Conservation (phyloP, 1,284 basidiomycete species). For the Ceratobasidium sp. region DNA sequence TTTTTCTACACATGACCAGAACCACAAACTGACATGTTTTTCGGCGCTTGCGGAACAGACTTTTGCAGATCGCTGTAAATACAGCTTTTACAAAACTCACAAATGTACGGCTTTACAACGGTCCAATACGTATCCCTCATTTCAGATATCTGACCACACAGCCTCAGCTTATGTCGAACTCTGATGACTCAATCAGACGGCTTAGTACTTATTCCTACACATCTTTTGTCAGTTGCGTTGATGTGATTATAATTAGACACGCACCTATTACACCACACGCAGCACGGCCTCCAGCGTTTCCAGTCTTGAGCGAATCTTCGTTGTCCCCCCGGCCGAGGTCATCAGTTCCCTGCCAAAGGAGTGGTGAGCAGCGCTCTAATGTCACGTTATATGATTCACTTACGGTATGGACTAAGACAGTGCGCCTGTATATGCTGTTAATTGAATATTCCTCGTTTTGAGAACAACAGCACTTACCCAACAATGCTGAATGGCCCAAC, state of each 20-base stretch:
- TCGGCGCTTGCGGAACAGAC: no score
- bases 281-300: slow-evolving; percentile 77
- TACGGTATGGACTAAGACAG: slow-evolving; percentile 75
- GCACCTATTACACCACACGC: slow-evolving; percentile 82
- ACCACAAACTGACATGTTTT: no score
- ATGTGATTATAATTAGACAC: background rate
- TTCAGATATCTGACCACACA: no score
- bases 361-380: background rate
- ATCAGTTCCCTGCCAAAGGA: slow-evolving; percentile 69
- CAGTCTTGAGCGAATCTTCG: slow-evolving; percentile 77
- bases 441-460: background rate
- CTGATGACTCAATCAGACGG: background rate
- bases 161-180: no score
- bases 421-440: slow-evolving; percentile 59
- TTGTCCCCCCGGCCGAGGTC: slow-evolving; percentile 79
- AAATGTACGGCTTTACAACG: no score
- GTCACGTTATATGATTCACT: slow-evolving; percentile 46
- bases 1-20: no score
- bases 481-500: slow-evolving; percentile 78
- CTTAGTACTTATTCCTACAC: background rate
- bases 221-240: background rate
- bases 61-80: no score
- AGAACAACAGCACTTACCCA: slow-evolving; percentile 63
- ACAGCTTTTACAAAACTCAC: no score
- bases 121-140: no score